Conservation (phyloP, 192 early-diverging fungal species). For the Entophlyctis helioformis region DNA sequence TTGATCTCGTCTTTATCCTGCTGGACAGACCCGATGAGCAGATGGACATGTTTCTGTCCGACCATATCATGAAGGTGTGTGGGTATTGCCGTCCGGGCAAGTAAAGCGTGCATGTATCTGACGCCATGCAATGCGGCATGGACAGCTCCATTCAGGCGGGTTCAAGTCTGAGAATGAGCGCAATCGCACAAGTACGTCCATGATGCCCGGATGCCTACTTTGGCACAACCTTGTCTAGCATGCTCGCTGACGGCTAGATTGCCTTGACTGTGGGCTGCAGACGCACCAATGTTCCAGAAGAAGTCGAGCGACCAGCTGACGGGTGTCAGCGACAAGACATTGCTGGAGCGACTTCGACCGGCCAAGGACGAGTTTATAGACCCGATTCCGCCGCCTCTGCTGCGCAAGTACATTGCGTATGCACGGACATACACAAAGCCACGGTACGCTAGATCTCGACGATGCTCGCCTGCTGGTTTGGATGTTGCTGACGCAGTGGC, state of each 20-base stretch:
- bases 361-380: slow-evolving; percentile 42
- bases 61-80: slow-evolving; percentile 62
- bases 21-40: slow-evolving; percentile 67
- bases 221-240: too few species aligned
- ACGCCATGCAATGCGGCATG: background rate
- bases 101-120: too few species aligned
- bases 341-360: slow-evolving; percentile 31
- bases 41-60: slow-evolving; percentile 69
- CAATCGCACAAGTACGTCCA: too few species aligned
- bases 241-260: too few species aligned
- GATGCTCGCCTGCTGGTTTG: slow-evolving; percentile 4
- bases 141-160: slow-evolving; percentile 20
- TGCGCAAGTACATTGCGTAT: slow-evolving; percentile 79
- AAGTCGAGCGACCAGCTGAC: too few species aligned
- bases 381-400: slow-evolving; percentile 45
- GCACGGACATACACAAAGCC: slow-evolving; percentile 69
- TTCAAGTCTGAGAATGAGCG: slow-evolving; percentile 4
- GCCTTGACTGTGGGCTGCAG: too few species aligned
- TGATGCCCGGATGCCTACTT: too few species aligned
- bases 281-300: background rate
- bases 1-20: slow-evolving; percentile 74
- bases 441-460: slow-evolving; percentile 9
- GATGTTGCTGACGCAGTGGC: background rate
- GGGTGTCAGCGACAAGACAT: slow-evolving; percentile 1
- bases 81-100: too few species aligned